Base-by-base conservation (phyloP, 495 filamentous ascomycete species). In the Penicillium psychrofluorescens region DNA sequence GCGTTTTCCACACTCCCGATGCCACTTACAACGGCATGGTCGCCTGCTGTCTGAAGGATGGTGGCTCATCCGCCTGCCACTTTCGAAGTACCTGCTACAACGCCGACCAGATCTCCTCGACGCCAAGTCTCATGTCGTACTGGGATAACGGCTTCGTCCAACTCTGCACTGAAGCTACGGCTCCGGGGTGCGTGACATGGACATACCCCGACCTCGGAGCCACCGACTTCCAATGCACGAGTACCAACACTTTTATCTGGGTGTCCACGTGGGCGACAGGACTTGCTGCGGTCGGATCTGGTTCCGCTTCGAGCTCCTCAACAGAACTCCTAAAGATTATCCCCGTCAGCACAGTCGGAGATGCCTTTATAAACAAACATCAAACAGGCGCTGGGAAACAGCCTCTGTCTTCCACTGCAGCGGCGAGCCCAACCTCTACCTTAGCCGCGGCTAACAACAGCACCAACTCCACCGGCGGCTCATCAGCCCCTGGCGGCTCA, bases 41-140 rank as follows among this genome's bases (percentile, higher is more conserved):
- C 16, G 49, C 44, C 27, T 51, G 49, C n/a, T 51, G 49, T 32
- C 22, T 22, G 4, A 15, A 40, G 13, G 38, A 43, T 6, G 14
- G 28, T 35, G 35, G 45, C 28, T 38, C 50, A n/a, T 11, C 36
- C 7, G 6, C 29, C 15, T 53, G 50, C 29, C 9, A 12, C 11
- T 53, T 43, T 37, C 41, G 38, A 35, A 53, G 37, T 7, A 44
- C 45, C 12, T 53, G 50, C 16, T 53, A 53, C 41, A 39, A 53
- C 16, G 16, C 11, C 10, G 34, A n/a, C 4, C 28, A 45, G 13
- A 9, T 53, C 4, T 22, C 37, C 15, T 33, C 41, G 7, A 53
- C 50, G 4, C 45, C 50, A 7, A 13, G 15, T 15, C 36, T 48
- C 11, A 35, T 42, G 3, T 11, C 29, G 1, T 39, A 12, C 6